Evolutionary conservation across 192 early-diverging fungal genomes (phyloP).

Genomic region (Gigaspora rosea): DNA sequence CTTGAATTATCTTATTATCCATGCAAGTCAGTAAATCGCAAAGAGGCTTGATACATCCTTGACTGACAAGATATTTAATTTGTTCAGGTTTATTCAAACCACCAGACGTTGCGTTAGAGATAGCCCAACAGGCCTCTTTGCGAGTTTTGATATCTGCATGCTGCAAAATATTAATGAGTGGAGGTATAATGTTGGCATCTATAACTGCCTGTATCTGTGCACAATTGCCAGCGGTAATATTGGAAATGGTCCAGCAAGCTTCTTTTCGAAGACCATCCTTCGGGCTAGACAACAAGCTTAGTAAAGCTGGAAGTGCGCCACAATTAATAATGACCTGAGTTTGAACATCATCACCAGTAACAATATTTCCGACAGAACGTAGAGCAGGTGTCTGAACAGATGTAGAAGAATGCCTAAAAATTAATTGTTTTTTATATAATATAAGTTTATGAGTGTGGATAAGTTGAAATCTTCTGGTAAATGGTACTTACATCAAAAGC

Average conservation of each 20-base stretch:
- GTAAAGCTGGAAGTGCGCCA: conserved; percentile 80
- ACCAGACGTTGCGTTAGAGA: conserved; percentile 98
- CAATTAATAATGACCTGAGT: conserved; percentile 95
- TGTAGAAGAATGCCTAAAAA: conserved; percentile 65
- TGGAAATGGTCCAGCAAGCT: conserved; percentile 99
- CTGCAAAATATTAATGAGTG: conserved; percentile 81
- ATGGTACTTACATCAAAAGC: conserved; percentile 63
- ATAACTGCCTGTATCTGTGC: conserved; percentile 94
- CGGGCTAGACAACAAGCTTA: conserved; percentile 78
- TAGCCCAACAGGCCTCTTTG: conserved; percentile 99
- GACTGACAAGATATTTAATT: conserved; percentile 89
- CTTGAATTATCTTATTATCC: conserved; percentile 96
- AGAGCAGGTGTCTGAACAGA: conserved; percentile 96
- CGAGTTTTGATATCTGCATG: conserved; percentile 97
- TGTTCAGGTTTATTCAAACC: conserved; percentile 88
- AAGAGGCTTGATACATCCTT: conserved; percentile 93
- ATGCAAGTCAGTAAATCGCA: conserved; percentile 88
- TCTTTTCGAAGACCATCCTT: conserved; percentile 98
- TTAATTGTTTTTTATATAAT: background rate
- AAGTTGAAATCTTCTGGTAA: background rate
- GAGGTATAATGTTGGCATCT: conserved; percentile 92
- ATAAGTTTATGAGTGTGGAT: background rate
- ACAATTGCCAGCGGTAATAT: conserved; percentile 96
- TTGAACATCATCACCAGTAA: conserved; percentile 97
- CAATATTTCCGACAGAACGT: conserved; percentile 97